Conservation (phyloP, 2,329 filamentous ascomycete genomes). For the Colletotrichum sansevieriae region DNA sequence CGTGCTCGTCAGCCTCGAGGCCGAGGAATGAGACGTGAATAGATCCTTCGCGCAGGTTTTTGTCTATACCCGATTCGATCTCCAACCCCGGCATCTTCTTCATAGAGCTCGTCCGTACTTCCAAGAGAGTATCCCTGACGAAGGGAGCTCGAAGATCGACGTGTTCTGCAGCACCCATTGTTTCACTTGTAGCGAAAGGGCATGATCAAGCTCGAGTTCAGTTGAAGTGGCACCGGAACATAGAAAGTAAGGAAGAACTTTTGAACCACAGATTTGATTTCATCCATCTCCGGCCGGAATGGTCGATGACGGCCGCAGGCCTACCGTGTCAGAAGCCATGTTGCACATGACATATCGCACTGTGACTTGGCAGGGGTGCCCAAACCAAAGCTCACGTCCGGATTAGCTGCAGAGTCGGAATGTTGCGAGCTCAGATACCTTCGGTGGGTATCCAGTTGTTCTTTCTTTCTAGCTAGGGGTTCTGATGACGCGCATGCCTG, state of each 20-base stretch:
- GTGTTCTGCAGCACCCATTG: constrained; percentile 40
- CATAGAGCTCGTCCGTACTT: constrained; percentile 70
- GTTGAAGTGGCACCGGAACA: background rate
- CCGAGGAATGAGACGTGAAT: constrained; percentile 63
- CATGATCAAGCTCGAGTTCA: background rate
- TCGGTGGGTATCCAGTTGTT: too few relatives aligned
- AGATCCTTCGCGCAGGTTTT: constrained; percentile 57
- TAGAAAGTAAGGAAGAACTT: background rate
- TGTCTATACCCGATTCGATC: constrained; percentile 70
- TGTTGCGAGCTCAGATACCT: too few relatives aligned
- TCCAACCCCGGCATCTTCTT: constrained; percentile 65
- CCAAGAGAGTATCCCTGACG: constrained; percentile 63
- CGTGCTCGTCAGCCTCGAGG: constrained; percentile 71
- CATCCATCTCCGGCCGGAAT: background rate
- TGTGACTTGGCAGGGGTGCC: background rate
- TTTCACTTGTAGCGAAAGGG: background rate
- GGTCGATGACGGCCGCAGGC: background rate
- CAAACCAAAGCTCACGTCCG: too few relatives aligned
- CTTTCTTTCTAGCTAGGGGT: too few relatives aligned
- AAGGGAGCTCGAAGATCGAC: constrained; percentile 59
- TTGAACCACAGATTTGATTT: background rate
- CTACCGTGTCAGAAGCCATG: background rate
- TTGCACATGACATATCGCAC: background rate
- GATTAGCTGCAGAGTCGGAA: too few relatives aligned
- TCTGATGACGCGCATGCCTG: too few relatives aligned